These are phyloP conservation scores for Diaporthe vexans DNA, from an alignment of 2,329 filamentous ascomycete genomes.

Conservation along the genomic window DNA sequence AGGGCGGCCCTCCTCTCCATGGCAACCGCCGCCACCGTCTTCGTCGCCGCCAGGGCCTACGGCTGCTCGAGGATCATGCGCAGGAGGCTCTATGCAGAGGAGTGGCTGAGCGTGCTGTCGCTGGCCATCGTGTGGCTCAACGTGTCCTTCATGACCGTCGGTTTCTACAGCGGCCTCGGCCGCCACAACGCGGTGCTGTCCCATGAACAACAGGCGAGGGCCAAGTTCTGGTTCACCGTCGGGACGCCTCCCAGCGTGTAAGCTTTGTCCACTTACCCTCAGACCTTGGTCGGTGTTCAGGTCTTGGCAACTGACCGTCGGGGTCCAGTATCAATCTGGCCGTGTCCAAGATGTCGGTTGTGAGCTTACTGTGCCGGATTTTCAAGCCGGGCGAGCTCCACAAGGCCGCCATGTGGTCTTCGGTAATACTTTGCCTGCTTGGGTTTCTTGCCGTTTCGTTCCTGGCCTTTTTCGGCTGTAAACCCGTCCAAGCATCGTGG, in stretches of 20 bases:
- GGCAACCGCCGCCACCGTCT: background rate
- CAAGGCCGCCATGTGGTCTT: slow-evolving; percentile 17
- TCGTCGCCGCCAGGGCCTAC: slow-evolving; percentile 24
- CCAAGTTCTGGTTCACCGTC: slow-evolving; percentile 7
- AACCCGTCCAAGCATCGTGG: slow-evolving; percentile 3
- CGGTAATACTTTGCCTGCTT: slow-evolving; percentile 8
- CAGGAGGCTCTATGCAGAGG: slow-evolving; percentile 17
- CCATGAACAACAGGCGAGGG: slow-evolving; percentile 1
- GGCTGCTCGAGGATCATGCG: slow-evolving; percentile 14
- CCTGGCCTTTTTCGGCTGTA: slow-evolving; percentile 7
- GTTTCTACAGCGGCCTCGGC: background rate
- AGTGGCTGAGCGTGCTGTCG: slow-evolving; percentile 27
- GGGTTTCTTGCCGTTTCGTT: slow-evolving; percentile 6
- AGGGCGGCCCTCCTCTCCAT: slow-evolving; percentile 7
- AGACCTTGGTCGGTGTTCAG: background rate
- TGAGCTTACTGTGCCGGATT: slow-evolving; percentile 14
- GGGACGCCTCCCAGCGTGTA: slow-evolving; percentile 1
- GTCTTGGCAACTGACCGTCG: background rate
- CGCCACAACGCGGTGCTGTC: slow-evolving; percentile 4
- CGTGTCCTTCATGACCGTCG: slow-evolving; percentile 5
- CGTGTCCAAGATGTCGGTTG: slow-evolving; percentile 26
- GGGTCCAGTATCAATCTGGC: background rate
- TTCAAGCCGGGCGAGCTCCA: slow-evolving; percentile 21
- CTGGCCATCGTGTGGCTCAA: slow-evolving; percentile 12
- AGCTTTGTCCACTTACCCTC: background rate